Evolutionary conservation across 2,329 filamentous ascomycete genomes (phyloP).

Genomic region (Cercospora citrullina): DNA sequence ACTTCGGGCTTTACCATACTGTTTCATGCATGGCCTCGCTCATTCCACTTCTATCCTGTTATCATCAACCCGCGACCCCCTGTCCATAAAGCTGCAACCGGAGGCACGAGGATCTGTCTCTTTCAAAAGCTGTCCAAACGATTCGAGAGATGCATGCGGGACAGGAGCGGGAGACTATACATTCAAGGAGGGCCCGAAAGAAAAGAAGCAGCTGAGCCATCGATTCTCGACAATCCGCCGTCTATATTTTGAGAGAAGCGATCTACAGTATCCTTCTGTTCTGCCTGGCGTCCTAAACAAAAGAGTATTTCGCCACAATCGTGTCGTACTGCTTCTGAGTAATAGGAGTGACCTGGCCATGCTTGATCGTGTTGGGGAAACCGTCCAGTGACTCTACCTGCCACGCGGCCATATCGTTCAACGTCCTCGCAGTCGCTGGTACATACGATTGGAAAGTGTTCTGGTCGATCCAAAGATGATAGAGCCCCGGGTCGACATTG

Average conservation of each 20-base stretch:
- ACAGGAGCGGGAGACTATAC: background rate
- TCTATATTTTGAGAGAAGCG: no score
- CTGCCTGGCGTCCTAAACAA: background rate
- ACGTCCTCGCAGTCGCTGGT: conserved; percentile 23
- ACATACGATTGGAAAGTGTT: conserved; percentile 25
- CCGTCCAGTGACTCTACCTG: conserved; percentile 17
- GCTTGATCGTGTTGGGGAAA: conserved; percentile 25
- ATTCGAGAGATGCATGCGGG: background rate
- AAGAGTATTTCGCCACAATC: conserved; percentile 15
- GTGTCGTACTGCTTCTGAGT: conserved; percentile 24
- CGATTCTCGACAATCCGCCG: no score
- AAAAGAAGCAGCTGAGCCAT: background rate
- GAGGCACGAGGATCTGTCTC: no score
- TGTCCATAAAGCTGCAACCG: no score
- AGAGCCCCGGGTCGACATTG: conserved; percentile 24
- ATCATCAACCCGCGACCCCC: background rate
- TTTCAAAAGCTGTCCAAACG: no score
- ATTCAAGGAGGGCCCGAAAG: background rate
- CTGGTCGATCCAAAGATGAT: conserved; percentile 27
- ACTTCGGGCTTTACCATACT: background rate
- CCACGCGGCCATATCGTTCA: conserved; percentile 25
- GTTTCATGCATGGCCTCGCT: background rate
- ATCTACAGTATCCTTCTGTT: no score
- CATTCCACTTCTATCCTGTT: background rate
- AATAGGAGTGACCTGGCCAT: conserved; percentile 21